These are phyloP conservation scores for Musa beccarii DNA, from an alignment of 176 grass and related monocot species.

Conservation along the genomic window DNA sequence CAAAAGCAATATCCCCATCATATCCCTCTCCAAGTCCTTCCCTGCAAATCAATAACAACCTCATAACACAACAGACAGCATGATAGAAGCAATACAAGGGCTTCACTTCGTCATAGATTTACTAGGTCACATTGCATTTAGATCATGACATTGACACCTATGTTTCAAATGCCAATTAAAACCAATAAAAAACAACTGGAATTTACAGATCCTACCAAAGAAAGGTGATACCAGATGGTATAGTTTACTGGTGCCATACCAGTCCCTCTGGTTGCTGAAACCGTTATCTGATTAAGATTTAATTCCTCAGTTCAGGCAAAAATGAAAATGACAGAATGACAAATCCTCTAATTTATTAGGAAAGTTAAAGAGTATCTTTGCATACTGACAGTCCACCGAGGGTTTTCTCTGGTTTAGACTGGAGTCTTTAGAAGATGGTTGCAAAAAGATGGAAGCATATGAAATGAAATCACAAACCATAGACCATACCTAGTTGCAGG, in stretches of 20 bases:
- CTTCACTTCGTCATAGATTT: background rate
- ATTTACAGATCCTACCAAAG: too few relatives aligned
- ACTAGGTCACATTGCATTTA: background rate
- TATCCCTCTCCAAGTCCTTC: conserved; percentile 88
- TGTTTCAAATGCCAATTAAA: too few relatives aligned
- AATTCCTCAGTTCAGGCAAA: too few relatives aligned
- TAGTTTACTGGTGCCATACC: too few relatives aligned
- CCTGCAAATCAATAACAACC: conserved; percentile 30
- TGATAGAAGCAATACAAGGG: background rate
- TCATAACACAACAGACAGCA: background rate
- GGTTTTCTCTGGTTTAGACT: background rate
- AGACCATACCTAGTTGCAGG: background rate
- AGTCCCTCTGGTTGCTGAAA: too few relatives aligned
- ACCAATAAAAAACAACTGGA: too few relatives aligned
- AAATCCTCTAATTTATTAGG: background rate
- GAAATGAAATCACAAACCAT: background rate
- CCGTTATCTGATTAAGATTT: too few relatives aligned
- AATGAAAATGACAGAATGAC: background rate
- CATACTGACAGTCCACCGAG: too few relatives aligned
- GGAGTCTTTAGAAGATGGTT: background rate
- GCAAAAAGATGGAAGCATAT: background rate
- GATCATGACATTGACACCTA: background rate
- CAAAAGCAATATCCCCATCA: conserved; percentile 83
- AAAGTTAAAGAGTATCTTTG: background rate
- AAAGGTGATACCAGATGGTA: too few relatives aligned